These are phyloP conservation scores for Gautieria morchelliformis DNA, from an alignment of 768 basidiomycete species.

Conservation along the genomic window DNA sequence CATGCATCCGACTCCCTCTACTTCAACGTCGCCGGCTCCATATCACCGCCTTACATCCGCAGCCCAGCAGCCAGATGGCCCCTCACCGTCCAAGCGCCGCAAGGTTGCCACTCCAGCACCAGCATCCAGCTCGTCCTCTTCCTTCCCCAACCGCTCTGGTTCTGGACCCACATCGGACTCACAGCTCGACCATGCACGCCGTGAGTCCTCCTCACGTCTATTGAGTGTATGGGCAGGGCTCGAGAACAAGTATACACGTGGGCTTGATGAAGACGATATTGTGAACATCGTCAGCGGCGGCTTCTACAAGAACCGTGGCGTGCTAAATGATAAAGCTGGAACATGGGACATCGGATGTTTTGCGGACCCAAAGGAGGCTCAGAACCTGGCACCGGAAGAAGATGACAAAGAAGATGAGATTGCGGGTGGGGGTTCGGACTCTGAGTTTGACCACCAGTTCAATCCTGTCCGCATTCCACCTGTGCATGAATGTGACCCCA, in stretches of 20 bases:
- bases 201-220: slow-evolving; percentile 47
- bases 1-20: neutral
- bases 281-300: slow-evolving; percentile 53
- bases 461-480: slow-evolving; percentile 27
- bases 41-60: neutral
- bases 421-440: slow-evolving; percentile 21
- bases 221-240: slow-evolving; percentile 58
- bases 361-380: slow-evolving; percentile 22
- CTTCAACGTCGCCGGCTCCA: neutral
- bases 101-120: neutral
- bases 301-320: slow-evolving; percentile 63
- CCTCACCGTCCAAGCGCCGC: neutral
- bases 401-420: slow-evolving; percentile 13
- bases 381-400: neutral
- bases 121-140: neutral
- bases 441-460: slow-evolving; percentile 11
- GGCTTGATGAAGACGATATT: slow-evolving; percentile 72
- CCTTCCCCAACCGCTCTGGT: neutral
- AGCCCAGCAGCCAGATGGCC: neutral
- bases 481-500: slow-evolving; percentile 32
- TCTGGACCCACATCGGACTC: neutral
- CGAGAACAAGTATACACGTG: slow-evolving; percentile 55
- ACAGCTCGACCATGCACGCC: slow-evolving; percentile 43
- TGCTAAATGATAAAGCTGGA: slow-evolving; percentile 35
- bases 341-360: slow-evolving; percentile 46